Conservation (phyloP, 352 stramenopile genomes). For the Globisporangium alternatum region DNA sequence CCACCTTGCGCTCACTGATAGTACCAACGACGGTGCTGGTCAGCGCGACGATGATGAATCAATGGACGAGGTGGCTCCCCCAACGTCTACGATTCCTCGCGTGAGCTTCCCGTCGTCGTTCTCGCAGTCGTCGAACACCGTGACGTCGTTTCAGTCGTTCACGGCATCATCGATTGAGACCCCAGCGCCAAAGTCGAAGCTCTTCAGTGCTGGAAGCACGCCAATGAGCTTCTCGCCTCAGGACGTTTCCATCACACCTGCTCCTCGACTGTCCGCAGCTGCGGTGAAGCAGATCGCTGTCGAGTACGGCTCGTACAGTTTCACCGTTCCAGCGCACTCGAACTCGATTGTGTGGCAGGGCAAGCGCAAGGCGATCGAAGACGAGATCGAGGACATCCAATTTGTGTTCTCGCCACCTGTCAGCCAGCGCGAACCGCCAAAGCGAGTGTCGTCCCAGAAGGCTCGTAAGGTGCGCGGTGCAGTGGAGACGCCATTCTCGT, state of each 20-base stretch:
- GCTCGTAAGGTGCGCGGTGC: conserved; percentile 20
- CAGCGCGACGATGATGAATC: conserved; percentile 22
- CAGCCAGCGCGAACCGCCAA: conserved; percentile 54
- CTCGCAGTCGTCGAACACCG: conserved; percentile 6
- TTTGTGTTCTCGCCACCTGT: conserved; percentile 70
- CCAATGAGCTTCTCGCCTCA: conserved; percentile 29
- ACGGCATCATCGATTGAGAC: conserved; percentile 14
- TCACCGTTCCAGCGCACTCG: conserved; percentile 39
- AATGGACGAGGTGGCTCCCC: conserved; percentile 40
- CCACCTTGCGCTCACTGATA: conserved; percentile 56
- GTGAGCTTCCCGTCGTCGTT: conserved; percentile 29
- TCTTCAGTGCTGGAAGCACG: conserved; percentile 6
- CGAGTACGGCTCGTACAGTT: conserved; percentile 40
- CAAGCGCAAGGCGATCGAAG: conserved; percentile 13
- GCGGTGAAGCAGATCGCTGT: conserved; percentile 10
- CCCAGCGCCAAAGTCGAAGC: conserved; percentile 18
- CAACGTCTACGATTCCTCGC: conserved; percentile 50
- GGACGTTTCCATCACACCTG: conserved; percentile 38
- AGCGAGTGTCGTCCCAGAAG: conserved; percentile 27
- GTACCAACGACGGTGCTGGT: conserved; percentile 15
- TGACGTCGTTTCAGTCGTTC: conserved; percentile 5
- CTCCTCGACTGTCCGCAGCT: conserved; percentile 4
- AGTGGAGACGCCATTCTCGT: conserved; percentile 49
- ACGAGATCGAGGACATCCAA: conserved; percentile 45
- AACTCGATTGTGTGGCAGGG: conserved; percentile 14